These are phyloP conservation scores for Cutaneotrichosporon sp. DNA, from an alignment of 1,284 basidiomycete genomes.

Conservation along the genomic window DNA sequence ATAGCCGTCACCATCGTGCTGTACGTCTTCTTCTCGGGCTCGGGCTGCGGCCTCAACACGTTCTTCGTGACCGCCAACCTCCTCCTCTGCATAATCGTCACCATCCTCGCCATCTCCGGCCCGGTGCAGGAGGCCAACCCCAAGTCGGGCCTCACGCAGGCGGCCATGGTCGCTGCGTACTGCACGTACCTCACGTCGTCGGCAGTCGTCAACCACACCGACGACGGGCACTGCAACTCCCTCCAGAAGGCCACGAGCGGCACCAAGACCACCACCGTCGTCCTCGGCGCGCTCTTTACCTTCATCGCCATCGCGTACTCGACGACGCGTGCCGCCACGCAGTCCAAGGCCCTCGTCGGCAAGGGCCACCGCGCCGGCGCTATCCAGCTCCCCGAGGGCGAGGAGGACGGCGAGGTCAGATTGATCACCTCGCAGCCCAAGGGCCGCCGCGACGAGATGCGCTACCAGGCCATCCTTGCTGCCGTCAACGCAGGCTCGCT, in stretches of 20 bases:
- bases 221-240: constrained; percentile 81
- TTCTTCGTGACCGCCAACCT: constrained; percentile 97
- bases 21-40: constrained; percentile 87
- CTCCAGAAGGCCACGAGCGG: constrained; percentile 60
- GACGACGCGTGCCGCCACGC: constrained; percentile 92
- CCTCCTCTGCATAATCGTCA: constrained; percentile 74
- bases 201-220: constrained; percentile 89
- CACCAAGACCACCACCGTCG: constrained; percentile 83
- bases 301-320: constrained; percentile 98
- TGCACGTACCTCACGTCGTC: constrained; percentile 95
- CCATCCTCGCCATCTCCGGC: constrained; percentile 80
- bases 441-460: constrained; percentile 74
- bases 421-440: constrained; percentile 82
- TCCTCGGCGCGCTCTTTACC: constrained; percentile 92
- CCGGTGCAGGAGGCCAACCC: constrained; percentile 91
- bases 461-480: constrained; percentile 92
- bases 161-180: constrained; percentile 94
- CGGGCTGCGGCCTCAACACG: constrained; percentile 80
- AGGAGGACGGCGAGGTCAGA: constrained; percentile 60
- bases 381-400: constrained; percentile 61
- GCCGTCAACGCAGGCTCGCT: constrained; percentile 97
- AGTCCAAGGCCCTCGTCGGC: constrained; percentile 85
- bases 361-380: constrained; percentile 57
- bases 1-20: constrained; percentile 83
- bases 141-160: constrained; percentile 90